Evolutionary conservation across 1,284 basidiomycete genomes (phyloP).

Genomic region (Ceratobasidium theobromae): DNA sequence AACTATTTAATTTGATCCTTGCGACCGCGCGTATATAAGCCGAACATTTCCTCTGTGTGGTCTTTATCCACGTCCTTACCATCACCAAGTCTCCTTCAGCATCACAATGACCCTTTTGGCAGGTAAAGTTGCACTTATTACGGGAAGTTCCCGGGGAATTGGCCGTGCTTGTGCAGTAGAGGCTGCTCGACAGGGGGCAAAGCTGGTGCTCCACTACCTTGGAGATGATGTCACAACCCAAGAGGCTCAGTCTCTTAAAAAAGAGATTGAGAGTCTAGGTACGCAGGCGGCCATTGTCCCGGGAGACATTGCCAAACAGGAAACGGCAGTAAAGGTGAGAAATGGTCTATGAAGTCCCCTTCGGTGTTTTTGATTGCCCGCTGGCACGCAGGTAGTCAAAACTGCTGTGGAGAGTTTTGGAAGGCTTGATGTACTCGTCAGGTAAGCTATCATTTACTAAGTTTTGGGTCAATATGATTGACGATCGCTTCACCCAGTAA

Average conservation of each 20-base stretch:
- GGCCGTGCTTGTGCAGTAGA: slow-evolving; percentile 72
- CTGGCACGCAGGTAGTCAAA: slow-evolving; percentile 63
- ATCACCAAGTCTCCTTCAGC: slow-evolving; percentile 31
- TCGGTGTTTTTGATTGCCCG: background rate
- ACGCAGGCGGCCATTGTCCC: slow-evolving; percentile 50
- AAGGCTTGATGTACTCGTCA: slow-evolving; percentile 60
- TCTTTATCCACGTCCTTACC: too few species aligned
- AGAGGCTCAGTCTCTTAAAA: slow-evolving; percentile 53
- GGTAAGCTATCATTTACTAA: slow-evolving; percentile 45
- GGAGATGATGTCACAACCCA: slow-evolving; percentile 59
- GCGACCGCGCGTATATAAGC: background rate
- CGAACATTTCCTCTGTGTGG: background rate
- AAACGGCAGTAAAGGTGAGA: slow-evolving; percentile 61
- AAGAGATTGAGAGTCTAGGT: slow-evolving; percentile 49
- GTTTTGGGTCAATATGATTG: background rate
- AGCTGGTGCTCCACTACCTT: slow-evolving; percentile 68
- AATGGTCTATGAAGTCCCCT: background rate
- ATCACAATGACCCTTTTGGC: slow-evolving; percentile 48
- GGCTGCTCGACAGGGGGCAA: slow-evolving; percentile 65
- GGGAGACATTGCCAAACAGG: slow-evolving; percentile 66
- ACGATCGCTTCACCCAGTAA: slow-evolving; percentile 61
- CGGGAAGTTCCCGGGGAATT: slow-evolving; percentile 78
- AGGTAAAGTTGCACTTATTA: slow-evolving; percentile 69
- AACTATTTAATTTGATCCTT: background rate
- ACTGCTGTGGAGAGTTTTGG: slow-evolving; percentile 59